Evolutionary conservation across 208 protist species (phyloP), one percentile per base, ranked within the genome.

Genomic region (Leishmania amazonensis): DNA sequence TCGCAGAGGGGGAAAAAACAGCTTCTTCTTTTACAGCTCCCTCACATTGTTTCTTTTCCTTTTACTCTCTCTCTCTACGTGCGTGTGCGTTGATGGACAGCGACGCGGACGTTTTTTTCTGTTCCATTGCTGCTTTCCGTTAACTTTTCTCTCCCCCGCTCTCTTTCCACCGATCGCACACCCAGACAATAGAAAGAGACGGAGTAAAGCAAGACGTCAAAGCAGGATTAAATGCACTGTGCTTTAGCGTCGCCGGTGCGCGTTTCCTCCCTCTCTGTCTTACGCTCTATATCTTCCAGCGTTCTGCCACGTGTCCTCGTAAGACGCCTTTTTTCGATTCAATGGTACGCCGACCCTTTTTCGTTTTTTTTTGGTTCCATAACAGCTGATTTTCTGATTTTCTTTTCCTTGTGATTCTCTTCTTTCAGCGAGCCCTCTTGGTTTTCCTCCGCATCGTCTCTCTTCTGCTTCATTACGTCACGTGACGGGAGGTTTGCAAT

Each of bases 51-150:
- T 35, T 67, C n/a, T 38, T 67, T 38, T 67, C 11, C 3, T 35
- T 8, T 38, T 72, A 83, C 75, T 87, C 35, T 77, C 78, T 85
- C 51, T 28, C 62, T 81, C 86, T 87, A 6, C 53, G 19, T 78
- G 40, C 40, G 15, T 67, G 60, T 17, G 60, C 2, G 60, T 35
- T 68, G 73, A 5, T 53, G 1, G 21, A 76, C 53, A 31, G 47
- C 65, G 84, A 75, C 75, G 67, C 76, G 35, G 77, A 79, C 28
- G 80, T 79, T 57, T 85, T 81, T 74, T 81, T 49, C 1, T 49
- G 45, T 8, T 49, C 31, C 31, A 13, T 49, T 49, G 45, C 45
- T 49, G 45, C 45, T 49, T 49, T 8, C 45, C 45, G 9, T 49
- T 8, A 49, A 5, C 8, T 49, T 49, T 8, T 86, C 75, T 77